Percentiles rank a stretch among this genome's conserved stretches.
Evolutionary conservation across 2,329 filamentous ascomycete species (phyloP).

Genomic region (Clarireedia paspali): DNA sequence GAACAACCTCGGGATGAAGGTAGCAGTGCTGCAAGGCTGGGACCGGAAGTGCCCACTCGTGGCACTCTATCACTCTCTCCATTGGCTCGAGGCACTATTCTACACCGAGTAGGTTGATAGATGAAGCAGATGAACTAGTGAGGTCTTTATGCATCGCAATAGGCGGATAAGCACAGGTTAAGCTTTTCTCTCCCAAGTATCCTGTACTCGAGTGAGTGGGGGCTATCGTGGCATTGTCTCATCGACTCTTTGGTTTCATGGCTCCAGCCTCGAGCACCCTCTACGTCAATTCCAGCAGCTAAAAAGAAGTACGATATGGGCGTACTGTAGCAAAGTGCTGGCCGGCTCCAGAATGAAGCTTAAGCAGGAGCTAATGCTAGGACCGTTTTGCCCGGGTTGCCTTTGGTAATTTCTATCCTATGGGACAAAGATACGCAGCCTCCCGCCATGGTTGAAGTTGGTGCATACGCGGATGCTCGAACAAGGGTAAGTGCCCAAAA

Average conservation of each 20-base stretch:
- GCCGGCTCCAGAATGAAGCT: background rate
- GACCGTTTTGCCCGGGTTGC: constrained; percentile 8
- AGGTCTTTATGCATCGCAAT: background rate
- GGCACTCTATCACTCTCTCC: background rate
- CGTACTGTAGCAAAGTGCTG: background rate
- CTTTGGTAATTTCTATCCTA: background rate
- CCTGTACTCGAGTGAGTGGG: constrained; percentile 1
- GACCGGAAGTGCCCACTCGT: background rate
- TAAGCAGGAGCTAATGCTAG: background rate
- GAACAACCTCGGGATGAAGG: too few relatives aligned
- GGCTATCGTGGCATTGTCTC: constrained; percentile 2
- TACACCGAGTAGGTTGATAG: constrained; percentile 1
- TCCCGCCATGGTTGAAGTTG: constrained; percentile 10
- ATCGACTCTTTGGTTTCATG: constrained; percentile 13
- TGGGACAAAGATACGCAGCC: constrained; percentile 11
- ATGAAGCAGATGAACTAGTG: background rate
- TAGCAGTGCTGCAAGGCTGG: constrained; percentile 1
- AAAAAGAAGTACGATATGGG: background rate
- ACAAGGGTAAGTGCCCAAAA: constrained; percentile 11
- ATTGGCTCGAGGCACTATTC: background rate
- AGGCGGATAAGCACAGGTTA: background rate
- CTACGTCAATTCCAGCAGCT: background rate
- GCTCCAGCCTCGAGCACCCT: constrained; percentile 8
- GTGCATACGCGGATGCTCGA: constrained; percentile 7
- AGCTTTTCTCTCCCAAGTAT: background rate